Percentiles rank a stretch among this genome's conserved stretches.
phyloP scores from a whole-genome alignment of 495 filamentous ascomycete species.

The Penicillium ochrochloron region DNA sequence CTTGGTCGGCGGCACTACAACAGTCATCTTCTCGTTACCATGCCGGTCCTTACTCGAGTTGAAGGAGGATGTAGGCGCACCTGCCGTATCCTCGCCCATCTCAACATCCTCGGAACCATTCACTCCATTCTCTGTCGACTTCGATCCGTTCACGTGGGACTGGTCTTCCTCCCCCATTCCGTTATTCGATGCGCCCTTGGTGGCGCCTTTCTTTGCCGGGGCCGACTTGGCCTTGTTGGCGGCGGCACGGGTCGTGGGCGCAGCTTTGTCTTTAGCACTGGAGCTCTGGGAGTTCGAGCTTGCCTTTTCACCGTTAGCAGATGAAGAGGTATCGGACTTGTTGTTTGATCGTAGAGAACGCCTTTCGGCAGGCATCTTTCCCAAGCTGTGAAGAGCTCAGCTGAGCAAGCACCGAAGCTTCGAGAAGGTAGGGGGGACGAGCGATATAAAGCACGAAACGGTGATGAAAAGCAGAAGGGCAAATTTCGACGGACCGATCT shows the following conservation, averaged over 20 bases:
- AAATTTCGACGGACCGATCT: slow-evolving; percentile 27
- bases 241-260: slow-evolving; percentile 48
- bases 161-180: slow-evolving; percentile 63
- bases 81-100: slow-evolving; percentile 76
- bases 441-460: slow-evolving; percentile 23
- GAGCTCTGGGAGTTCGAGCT: slow-evolving; percentile 57
- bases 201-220: slow-evolving; percentile 52
- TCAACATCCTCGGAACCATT: slow-evolving; percentile 79
- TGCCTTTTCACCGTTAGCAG: slow-evolving; percentile 61
- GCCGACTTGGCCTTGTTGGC: slow-evolving; percentile 55
- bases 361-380: slow-evolving; percentile 61
- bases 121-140: slow-evolving; percentile 75
- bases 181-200: slow-evolving; percentile 49
- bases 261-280: slow-evolving; percentile 53
- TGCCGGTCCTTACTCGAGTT: slow-evolving; percentile 68
- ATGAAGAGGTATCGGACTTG: slow-evolving; percentile 59
- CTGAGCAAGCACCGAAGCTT: slow-evolving; percentile 41
- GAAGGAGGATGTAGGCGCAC: slow-evolving; percentile 57
- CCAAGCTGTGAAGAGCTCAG: slow-evolving; percentile 41
- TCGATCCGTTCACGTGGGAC: slow-evolving; percentile 71
- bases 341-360: slow-evolving; percentile 61
- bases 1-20: slow-evolving; percentile 82
- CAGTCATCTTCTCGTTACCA: slow-evolving; percentile 83
- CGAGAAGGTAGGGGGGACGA: slow-evolving; percentile 36
- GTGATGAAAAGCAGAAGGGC: slow-evolving; percentile 27